These are phyloP conservation scores for Phytopythium delawarense DNA, from an alignment of 352 stramenopile genomes.

Conservation along the genomic window DNA sequence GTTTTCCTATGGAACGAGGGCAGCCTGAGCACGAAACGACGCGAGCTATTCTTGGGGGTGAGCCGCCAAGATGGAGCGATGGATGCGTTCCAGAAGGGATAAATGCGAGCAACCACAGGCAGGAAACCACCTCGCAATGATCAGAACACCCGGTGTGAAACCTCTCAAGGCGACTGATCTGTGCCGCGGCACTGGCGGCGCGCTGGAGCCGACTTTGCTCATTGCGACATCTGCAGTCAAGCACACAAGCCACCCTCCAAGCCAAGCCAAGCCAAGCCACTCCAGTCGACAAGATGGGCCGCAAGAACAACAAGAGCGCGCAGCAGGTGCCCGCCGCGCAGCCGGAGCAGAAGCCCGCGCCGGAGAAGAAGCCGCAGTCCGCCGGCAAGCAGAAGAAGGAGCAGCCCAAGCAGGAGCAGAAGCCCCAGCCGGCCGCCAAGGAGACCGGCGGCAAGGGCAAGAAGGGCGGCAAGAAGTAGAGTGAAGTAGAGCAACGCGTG, in stretches of 20 bases:
- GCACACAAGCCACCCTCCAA: neutral
- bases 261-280: neutral
- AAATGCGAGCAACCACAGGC: neutral
- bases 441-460: slow-evolving; percentile 2
- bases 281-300: neutral
- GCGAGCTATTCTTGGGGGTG: neutral
- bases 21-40: neutral
- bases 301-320: slow-evolving; percentile 4
- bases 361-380: neutral
- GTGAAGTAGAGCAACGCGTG: neutral
- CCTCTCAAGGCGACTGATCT: neutral
- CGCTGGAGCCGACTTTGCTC: neutral
- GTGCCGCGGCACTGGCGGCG: no score
- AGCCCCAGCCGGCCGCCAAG: slow-evolving; percentile 1
- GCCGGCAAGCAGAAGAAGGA: slow-evolving; percentile 3
- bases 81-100: neutral
- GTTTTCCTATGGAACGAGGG: neutral
- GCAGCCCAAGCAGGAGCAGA: slow-evolving; percentile 3
- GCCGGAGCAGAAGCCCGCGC: slow-evolving; percentile 4
- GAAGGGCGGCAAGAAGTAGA: slow-evolving; percentile 14
- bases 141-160: neutral
- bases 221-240: slow-evolving; percentile 4
- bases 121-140: neutral
- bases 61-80: neutral
- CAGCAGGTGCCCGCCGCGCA: slow-evolving; percentile 2